Base-by-base conservation (phyloP, 2,329 filamentous ascomycete genomes). In the Grosmannia serpens region DNA sequence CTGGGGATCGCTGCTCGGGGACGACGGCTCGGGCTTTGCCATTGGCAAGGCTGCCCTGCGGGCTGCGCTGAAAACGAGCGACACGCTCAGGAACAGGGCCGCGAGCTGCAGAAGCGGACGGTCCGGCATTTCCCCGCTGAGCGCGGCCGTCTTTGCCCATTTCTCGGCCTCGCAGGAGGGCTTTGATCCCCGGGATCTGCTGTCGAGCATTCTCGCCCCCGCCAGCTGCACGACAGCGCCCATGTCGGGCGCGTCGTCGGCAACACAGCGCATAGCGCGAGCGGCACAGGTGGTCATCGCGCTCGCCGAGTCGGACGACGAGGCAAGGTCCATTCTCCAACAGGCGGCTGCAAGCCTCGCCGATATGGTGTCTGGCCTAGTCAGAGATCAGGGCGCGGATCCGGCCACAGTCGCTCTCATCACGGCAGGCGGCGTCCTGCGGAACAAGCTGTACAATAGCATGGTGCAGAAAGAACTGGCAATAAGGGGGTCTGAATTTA, bases 1-100 rank as follows among this genome's bases (percentile, higher is more conserved):
- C 15, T 76, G 75, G 74, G 74, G 74, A 3, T 66, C 71, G 58
- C 63, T 75, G 6, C 64, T 77, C 2, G 73, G 74, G 1, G 75
- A 77, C 55, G 72, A 76, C 44, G 74, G 74, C 0, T 69, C 69
- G 1, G 74, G 72, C 3, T 75, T 70, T 61, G 67, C 69, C 1
- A 71, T 76, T 17, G 74, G 74, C 1, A 62, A 69, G 31, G 65
- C 69, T 55, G 73, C 68, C 0, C 63, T 74, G 15, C 67, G 70
- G 15, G 59, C 64, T 4, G 66, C 72, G 0, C 60, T 76, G n/a
- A 58, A 66, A 3, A 59, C 64, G 15, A 60, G 57, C 29, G 55
- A 57, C 33, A 31, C 17, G 1, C n/a, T 54, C 13, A 11, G 20
- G 4, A 50, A 3, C 10, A 22, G 20, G 29, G 15, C 20, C 2